phyloP scores from a whole-genome alignment of 2,329 filamentous ascomycete genomes.

The Karstenula rhodostoma region DNA sequence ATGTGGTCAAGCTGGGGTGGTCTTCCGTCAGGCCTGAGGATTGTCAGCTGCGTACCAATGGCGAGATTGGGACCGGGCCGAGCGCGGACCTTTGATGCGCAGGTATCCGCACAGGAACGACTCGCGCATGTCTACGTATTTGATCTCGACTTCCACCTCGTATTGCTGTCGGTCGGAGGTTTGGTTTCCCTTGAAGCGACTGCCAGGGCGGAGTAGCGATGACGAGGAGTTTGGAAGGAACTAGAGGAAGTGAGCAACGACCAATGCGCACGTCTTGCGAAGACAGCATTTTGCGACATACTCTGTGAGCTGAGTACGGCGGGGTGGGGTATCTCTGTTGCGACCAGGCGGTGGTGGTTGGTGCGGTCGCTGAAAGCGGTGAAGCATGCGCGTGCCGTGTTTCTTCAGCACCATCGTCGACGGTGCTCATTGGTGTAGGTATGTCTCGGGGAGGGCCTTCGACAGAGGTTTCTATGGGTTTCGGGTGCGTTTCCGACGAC shows the following conservation, averaged over 20 bases:
- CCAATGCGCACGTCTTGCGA: not conserved
- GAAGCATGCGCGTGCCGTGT: constrained; percentile 44
- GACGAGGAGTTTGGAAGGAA: constrained; percentile 81
- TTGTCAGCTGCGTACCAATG: constrained; percentile 24
- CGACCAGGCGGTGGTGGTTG: constrained; percentile 32
- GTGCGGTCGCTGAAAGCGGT: constrained; percentile 38
- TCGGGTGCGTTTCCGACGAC: constrained; percentile 34
- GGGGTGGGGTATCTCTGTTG: constrained; percentile 37
- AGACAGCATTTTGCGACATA: constrained; percentile 28
- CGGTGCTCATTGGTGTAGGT: constrained; percentile 48
- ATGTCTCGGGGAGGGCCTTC: constrained; percentile 47
- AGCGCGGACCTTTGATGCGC: constrained; percentile 81
- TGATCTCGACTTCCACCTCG: constrained; percentile 95
- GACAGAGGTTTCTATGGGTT: constrained; percentile 41
- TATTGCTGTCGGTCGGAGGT: constrained; percentile 93
- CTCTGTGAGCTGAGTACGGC: constrained; percentile 45
- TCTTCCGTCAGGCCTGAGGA: constrained; percentile 84
- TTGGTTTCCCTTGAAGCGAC: constrained; percentile 88
- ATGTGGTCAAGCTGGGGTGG: constrained; percentile 96
- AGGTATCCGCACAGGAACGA: constrained; percentile 95
- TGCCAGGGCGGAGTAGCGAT: constrained; percentile 85
- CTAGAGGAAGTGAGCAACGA: constrained; percentile 54
- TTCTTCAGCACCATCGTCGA: constrained; percentile 46
- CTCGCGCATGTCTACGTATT: constrained; percentile 92
- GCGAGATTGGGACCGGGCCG: not conserved